phyloP scores from a whole-genome alignment of 768 basidiomycete genomes.

The Rhodosporidiobolus odoratus region DNA sequence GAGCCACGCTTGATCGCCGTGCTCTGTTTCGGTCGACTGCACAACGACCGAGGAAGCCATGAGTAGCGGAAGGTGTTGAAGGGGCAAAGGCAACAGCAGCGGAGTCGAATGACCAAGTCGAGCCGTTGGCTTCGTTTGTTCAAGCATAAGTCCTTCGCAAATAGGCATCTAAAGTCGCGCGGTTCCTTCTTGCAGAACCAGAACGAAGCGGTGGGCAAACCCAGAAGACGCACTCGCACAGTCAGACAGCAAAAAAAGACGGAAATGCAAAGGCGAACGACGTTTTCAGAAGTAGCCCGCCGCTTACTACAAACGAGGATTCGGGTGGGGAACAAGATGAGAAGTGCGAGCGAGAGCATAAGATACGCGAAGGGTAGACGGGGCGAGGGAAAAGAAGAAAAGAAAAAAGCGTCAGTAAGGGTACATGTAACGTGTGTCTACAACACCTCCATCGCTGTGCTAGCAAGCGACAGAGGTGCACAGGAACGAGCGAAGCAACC shows the following conservation, averaged over 20 bases:
- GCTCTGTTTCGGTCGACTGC: slow-evolving; percentile 41
- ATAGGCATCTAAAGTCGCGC: too few relatives aligned
- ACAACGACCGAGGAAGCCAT: background rate
- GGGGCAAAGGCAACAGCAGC: background rate
- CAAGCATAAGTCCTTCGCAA: too few relatives aligned
- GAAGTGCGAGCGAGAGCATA: background rate
- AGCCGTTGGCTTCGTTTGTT: too few relatives aligned
- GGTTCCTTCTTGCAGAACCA: too few relatives aligned
- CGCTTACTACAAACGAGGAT: background rate
- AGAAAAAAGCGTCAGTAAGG: background rate
- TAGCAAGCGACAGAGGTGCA: too few relatives aligned
- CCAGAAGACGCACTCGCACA: background rate
- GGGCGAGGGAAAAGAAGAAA: background rate
- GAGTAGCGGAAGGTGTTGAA: background rate
- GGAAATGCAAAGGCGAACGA: background rate
- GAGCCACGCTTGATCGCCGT: slow-evolving; percentile 56
- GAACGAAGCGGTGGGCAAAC: too few relatives aligned
- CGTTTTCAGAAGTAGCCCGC: background rate
- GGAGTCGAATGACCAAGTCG: too few relatives aligned
- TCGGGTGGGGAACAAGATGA: background rate
- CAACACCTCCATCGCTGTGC: too few relatives aligned
- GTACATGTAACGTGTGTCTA: too few relatives aligned
- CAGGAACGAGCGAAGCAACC: background rate
- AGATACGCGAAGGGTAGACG: too few relatives aligned
- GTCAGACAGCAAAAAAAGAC: background rate